These are phyloP conservation scores for Lentinula guzmanii DNA, from an alignment of 768 basidiomycete genomes.

Conservation along the genomic window DNA sequence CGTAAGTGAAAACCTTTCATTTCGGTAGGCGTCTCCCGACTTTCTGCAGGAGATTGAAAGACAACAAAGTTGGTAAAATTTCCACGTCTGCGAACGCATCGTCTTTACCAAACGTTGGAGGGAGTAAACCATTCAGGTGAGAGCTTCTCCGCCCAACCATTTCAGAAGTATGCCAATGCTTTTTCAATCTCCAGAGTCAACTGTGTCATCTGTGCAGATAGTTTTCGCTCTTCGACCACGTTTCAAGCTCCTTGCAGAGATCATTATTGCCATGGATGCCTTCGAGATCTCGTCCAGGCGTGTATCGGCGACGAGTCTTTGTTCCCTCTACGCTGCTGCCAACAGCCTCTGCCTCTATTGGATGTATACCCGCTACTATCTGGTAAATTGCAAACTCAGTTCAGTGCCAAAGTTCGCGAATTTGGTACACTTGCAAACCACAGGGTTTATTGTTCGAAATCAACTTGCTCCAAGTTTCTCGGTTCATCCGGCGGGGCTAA, in stretches of 20 bases:
- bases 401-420: constrained; percentile 39
- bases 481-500: constrained; percentile 26
- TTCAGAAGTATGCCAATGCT: not conserved
- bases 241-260: constrained; percentile 41
- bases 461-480: constrained; percentile 49
- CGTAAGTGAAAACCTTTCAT: not conserved
- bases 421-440: constrained; percentile 32
- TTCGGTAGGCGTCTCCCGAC: not conserved
- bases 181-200: constrained; percentile 15
- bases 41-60: not conserved
- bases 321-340: constrained; percentile 48
- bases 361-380: constrained; percentile 24
- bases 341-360: constrained; percentile 24
- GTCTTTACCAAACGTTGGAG: not conserved
- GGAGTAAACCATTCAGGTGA: not conserved
- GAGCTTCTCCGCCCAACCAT: not conserved
- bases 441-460: constrained; percentile 46
- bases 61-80: not conserved
- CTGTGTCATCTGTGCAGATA: constrained; percentile 40
- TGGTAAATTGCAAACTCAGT: constrained; percentile 17
- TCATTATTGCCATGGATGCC: constrained; percentile 39
- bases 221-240: constrained; percentile 12
- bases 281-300: constrained; percentile 31
- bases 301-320: constrained; percentile 45
- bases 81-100: not conserved